phyloP scores from a whole-genome alignment of 441 rosid genomes.

The Adansonia grandidieri region DNA sequence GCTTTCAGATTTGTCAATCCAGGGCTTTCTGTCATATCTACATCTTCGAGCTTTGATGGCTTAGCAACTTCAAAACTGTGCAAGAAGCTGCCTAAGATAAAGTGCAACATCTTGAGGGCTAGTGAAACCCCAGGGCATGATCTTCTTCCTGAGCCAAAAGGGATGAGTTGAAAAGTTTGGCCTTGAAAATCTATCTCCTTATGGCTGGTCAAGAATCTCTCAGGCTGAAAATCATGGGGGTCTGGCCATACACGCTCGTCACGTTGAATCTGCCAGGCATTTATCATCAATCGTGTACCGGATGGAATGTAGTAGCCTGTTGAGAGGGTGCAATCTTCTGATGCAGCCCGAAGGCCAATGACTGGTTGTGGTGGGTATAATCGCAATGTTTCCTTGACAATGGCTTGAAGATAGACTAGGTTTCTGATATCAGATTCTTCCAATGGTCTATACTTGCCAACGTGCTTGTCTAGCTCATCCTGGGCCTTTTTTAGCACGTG shows the following conservation, averaged over 20 bases:
- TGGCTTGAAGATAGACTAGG: slow-evolving; percentile 33
- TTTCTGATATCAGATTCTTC: slow-evolving; percentile 38
- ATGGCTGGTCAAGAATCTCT: slow-evolving; percentile 13
- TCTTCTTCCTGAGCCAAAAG: slow-evolving; percentile 61
- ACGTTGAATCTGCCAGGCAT: slow-evolving; percentile 40
- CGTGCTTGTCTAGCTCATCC: slow-evolving; percentile 31
- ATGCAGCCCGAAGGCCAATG: slow-evolving; percentile 27
- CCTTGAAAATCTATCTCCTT: slow-evolving; percentile 17
- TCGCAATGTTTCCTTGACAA: slow-evolving; percentile 37
- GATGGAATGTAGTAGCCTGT: slow-evolving; percentile 38
- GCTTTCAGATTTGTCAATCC: slow-evolving; percentile 40
- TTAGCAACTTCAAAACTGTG: slow-evolving; percentile 35
- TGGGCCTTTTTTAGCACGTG: slow-evolving; percentile 31
- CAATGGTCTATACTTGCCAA: slow-evolving; percentile 30
- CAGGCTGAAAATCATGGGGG: slow-evolving; percentile 21
- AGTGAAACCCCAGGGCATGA: slow-evolving; percentile 49
- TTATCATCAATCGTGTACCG: slow-evolving; percentile 40
- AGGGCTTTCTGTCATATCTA: slow-evolving; percentile 39
- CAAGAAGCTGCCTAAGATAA: slow-evolving; percentile 34
- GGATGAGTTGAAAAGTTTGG: slow-evolving; percentile 41
- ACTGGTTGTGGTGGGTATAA: slow-evolving; percentile 35
- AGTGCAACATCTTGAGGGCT: slow-evolving; percentile 34
- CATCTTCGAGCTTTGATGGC: background rate
- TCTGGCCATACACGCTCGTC: slow-evolving; percentile 21
- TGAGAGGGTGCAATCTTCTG: slow-evolving; percentile 41